Evolutionary conservation across 805 yeast species (phyloP).

Genomic region (Ogataea siamensis): DNA sequence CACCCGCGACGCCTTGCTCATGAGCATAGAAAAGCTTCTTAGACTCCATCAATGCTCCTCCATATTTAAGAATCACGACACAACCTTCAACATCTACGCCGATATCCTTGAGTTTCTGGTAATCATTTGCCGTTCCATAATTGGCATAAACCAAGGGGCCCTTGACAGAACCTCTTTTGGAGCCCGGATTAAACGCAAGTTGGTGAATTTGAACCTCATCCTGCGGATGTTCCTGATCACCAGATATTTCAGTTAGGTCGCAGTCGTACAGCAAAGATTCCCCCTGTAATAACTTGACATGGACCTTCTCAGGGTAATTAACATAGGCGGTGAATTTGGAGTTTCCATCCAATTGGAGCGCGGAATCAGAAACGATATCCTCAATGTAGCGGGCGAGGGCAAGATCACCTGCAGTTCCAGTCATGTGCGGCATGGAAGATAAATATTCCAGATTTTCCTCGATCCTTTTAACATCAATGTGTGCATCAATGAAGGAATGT

Average conservation of each 20-base stretch:
- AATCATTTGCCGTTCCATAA: slow-evolving; percentile 61
- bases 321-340: slow-evolving; percentile 52
- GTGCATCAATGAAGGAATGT: slow-evolving; percentile 45
- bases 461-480: slow-evolving; percentile 55
- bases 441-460: slow-evolving; percentile 68
- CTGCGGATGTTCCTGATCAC: slow-evolving; percentile 9
- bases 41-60: slow-evolving; percentile 46
- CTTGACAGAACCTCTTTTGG: slow-evolving; percentile 53
- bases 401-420: slow-evolving; percentile 86
- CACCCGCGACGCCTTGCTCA: slow-evolving; percentile 56
- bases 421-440: slow-evolving; percentile 77
- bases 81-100: slow-evolving; percentile 44
- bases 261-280: slow-evolving; percentile 21
- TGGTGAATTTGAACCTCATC: slow-evolving; percentile 31
- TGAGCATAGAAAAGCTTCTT: slow-evolving; percentile 57
- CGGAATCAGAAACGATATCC: slow-evolving; percentile 55
- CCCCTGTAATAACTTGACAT: slow-evolving; percentile 24
- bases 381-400: slow-evolving; percentile 66
- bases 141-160: slow-evolving; percentile 62
- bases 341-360: slow-evolving; percentile 50
- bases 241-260: slow-evolving; percentile 21
- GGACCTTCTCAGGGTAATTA: slow-evolving; percentile 57
- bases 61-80: slow-evolving; percentile 62
- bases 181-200: slow-evolving; percentile 67
- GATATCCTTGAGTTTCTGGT: slow-evolving; percentile 37